Evolutionary conservation across 1,284 basidiomycete genomes (phyloP).

Genomic region (Entoloma clypeatum): DNA sequence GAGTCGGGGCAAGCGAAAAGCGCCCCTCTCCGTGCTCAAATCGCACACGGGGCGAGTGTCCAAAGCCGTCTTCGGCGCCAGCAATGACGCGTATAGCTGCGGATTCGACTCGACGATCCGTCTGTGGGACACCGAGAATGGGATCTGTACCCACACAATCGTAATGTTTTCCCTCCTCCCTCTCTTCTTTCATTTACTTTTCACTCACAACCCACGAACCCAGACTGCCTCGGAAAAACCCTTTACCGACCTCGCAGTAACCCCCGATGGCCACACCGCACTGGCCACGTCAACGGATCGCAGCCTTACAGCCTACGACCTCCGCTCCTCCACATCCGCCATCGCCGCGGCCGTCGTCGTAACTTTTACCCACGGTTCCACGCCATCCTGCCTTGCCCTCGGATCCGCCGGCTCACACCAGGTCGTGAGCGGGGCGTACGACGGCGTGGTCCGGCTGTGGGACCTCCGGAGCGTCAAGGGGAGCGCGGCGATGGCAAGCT

Average conservation of each 20-base stretch:
- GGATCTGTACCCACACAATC: constrained; percentile 63
- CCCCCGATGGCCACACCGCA: constrained; percentile 38
- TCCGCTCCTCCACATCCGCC: constrained; percentile 41
- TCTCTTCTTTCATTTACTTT: constrained; percentile 4
- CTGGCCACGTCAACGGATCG: constrained; percentile 68
- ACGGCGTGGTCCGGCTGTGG: constrained; percentile 83
- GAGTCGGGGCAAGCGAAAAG: constrained; percentile 47
- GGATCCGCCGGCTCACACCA: constrained; percentile 46
- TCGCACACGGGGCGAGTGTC: constrained; percentile 75
- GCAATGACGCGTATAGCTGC: constrained; percentile 55
- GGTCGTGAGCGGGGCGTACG: constrained; percentile 78
- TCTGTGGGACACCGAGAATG: constrained; percentile 68
- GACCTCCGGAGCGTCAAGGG: constrained; percentile 71
- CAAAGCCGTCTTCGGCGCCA: constrained; percentile 48
- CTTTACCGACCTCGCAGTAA: constrained; percentile 57
- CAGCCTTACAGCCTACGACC: constrained; percentile 62
- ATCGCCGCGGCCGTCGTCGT: constrained; percentile 35
- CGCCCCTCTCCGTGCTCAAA: constrained; percentile 63
- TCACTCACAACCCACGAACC: neutral
- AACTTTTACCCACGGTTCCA: constrained; percentile 64
- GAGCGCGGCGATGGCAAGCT: constrained; percentile 64
- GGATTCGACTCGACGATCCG: constrained; percentile 76
- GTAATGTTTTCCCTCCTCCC: constrained; percentile 38
- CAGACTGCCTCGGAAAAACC: constrained; percentile 69
- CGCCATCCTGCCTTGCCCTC: constrained; percentile 67